A percentile compares a stretch with the other conserved stretches of the same genome.
phyloP scores from a whole-genome alignment of 768 basidiomycete species.

The Suillus weaverae region DNA sequence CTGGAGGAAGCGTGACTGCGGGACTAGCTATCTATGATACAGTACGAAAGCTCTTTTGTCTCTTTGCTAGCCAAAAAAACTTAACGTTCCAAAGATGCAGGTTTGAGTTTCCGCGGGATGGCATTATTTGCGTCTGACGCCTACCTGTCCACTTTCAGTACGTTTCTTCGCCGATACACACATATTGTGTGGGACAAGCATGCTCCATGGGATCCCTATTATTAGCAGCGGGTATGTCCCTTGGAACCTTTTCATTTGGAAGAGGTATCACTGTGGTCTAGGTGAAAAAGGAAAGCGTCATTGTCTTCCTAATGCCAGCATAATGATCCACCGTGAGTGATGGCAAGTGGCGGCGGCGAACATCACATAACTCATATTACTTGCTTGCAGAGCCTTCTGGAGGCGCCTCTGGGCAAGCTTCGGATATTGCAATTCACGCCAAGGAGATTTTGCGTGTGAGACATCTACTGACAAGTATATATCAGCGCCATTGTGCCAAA shows the following conservation, averaged over 20 bases:
- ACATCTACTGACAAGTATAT: constrained; percentile 80
- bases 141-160: constrained; percentile 49
- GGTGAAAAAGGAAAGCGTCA: constrained; percentile 89
- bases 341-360: background rate
- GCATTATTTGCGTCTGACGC: constrained; percentile 7
- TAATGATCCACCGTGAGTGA: constrained; percentile 95
- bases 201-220: constrained; percentile 96
- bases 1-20: constrained; percentile 94
- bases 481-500: constrained; percentile 80
- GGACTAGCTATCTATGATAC: constrained; percentile 98
- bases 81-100: constrained; percentile 60
- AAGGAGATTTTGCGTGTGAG: constrained; percentile 93
- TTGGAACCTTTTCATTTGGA: constrained; percentile 12
- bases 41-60: constrained; percentile 45
- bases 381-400: constrained; percentile 82
- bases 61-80: constrained; percentile 5
- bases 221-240: constrained; percentile 68
- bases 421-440: constrained; percentile 97
- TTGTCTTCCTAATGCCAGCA: constrained; percentile 88
- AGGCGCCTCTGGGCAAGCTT: constrained; percentile 92
- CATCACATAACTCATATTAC: constrained; percentile 12
- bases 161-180: constrained; percentile 92
- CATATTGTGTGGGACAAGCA: constrained; percentile 94
- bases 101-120: constrained; percentile 36
- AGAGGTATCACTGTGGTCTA: constrained; percentile 23